Evolutionary conservation across 495 filamentous ascomycete genomes (phyloP), one percentile per base, ranked within the genome.

Genomic region (Letharia lupina): DNA sequence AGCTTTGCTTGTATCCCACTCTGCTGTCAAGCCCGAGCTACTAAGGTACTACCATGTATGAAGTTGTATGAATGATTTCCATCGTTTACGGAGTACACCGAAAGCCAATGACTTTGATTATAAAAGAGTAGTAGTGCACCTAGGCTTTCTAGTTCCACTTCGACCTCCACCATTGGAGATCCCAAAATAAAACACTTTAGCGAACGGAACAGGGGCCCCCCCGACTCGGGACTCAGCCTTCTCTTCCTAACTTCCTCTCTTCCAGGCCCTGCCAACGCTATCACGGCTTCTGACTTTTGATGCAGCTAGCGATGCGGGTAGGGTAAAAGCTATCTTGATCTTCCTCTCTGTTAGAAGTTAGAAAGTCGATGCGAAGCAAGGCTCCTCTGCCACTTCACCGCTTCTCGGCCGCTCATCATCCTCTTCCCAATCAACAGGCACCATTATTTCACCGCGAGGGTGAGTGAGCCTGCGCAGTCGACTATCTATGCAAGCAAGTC

Each of bases 51-150:
- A 28, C 23, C 23, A 28, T 28, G 23, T 28, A 28, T 28, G 23
- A 28, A 28, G 23, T 28, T 28, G 23, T 28, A 28, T 28, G 23
- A 28, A 28, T 28, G 23, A 28, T 45, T 45, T 48, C 20, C 8
- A 50, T 50, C 15, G 33, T 37, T 57, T 57, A 57, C 54, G 54
- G 31, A 57, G 54, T 57, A 57, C 54, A 57, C 54, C 54, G 54
- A 57, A 57, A 33, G 31, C 16, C 7, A 35, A 13, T 9, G 48
- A 52, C 23, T 52, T 52, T 52, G 8, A 39, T 28, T 28, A 28
- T 39, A 39, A 39, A 4, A 4, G 37, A 39, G 37, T 39, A 39
- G 37, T 39, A 28, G 23, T 28, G 23, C 23, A 28, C 23, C 23
- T 28, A 28, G 23, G 23, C 23, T 28, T 28, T 28, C 23, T 28